Evolutionary conservation across 768 basidiomycete species (phyloP).

Genomic region (Tylopilus vinaceipallidus): DNA sequence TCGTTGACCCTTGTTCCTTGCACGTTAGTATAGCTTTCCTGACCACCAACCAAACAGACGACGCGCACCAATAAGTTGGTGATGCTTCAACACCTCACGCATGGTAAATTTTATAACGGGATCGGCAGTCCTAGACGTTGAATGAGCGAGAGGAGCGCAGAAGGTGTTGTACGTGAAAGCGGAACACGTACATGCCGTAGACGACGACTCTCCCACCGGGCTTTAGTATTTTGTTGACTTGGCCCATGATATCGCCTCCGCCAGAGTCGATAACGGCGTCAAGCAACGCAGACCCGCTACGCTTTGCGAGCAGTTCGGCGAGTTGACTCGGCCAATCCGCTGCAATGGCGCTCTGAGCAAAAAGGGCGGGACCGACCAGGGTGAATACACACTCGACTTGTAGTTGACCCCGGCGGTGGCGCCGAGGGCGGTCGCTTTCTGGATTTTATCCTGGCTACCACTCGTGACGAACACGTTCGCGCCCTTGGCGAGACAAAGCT

Average conservation of each 20-base stretch:
- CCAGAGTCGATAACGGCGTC: constrained; percentile 70
- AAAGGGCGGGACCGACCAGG: background rate
- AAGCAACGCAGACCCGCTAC: constrained; percentile 31
- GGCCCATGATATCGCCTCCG: constrained; percentile 61
- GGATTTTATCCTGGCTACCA: constrained; percentile 65
- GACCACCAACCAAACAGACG: background rate
- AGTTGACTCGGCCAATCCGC: constrained; percentile 56
- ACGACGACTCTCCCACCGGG: constrained; percentile 58
- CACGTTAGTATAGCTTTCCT: constrained; percentile 12
- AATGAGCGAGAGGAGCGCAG: constrained; percentile 1
- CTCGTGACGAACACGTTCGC: constrained; percentile 85
- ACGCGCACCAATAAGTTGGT: constrained; percentile 68
- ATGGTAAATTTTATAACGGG: constrained; percentile 67
- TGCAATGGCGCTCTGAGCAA: constrained; percentile 15
- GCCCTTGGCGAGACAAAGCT: constrained; percentile 72
- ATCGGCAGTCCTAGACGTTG: constrained; percentile 52
- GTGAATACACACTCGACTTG: constrained; percentile 49
- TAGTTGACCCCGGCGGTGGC: constrained; percentile 79
- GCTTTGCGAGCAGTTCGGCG: constrained; percentile 38
- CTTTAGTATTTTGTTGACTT: constrained; percentile 49
- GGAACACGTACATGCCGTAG: constrained; percentile 55
- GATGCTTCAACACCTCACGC: constrained; percentile 73
- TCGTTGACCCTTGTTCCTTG: constrained; percentile 61
- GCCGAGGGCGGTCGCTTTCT: constrained; percentile 61
- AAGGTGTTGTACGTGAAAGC: background rate